Evolutionary conservation across 176 grass and related monocot species (phyloP), one percentile per base, ranked within the genome.

Genomic region (Oryza brachyantha): DNA sequence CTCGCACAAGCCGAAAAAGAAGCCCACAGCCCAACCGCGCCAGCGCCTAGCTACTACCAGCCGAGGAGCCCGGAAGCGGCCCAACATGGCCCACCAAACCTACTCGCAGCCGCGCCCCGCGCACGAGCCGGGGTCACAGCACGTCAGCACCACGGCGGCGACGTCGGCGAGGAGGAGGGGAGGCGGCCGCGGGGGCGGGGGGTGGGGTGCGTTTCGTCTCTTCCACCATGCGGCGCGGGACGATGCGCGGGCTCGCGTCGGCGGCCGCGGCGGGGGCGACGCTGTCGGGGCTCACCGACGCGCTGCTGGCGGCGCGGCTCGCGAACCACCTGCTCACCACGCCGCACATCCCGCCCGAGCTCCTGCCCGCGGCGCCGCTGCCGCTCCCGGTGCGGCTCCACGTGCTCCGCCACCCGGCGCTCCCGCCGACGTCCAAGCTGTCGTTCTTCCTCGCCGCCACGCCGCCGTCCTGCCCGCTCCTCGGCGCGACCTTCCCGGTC

Each of bases 371-470:
- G 35, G 65, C 86, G 67, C 88, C 88, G 79, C 81, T 97, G n/a
- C 82, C 81, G 62, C 83, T 90, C 5, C 79, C 88, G 27, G 84
- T 89, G 71, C 80, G 81, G 75, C 68, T 91, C 86, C 72, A 91
- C 84, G 54, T 93, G 86, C 82, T 93, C 81, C 75, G 76, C 79
- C 88, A 83, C 79, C 72, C 79, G 17, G 80, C 82, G 41, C 84
- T 97, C 63, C 89, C 79, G 60, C 84, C 83, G 61, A 70, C 91
- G 67, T 84, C 94, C 87, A 97, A 86, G 80, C 94, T 90, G 72
- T 93, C 74, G 60, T 97, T 91, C 86, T 91, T 91, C 68, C 86
- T 75, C 80, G 87, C 77, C 61, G 81, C 74, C 76, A 83, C 71
- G 68, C 85, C 86, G 72, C 71, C 73, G 7, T 24, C 61, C 11